These are phyloP conservation scores for slime mould (Dictyostelium discoideum) DNA, from an alignment of 78 protist genomes.

Conservation along the genomic window dicty_2.7 NC_007090.3:2460001-2460500, in stretches of 20 bases:
- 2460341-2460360: neutral
- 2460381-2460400: neutral
- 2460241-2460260: constrained; percentile 79
- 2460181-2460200: no score
- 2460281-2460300: constrained; percentile 83
- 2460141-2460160: no score
- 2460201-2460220: constrained; percentile 35
- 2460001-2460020: neutral
- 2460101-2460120: neutral
- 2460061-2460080: no score
- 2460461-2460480: neutral
- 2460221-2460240: constrained; percentile 67
- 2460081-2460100: neutral
- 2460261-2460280: constrained; percentile 72
- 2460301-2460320: constrained; percentile 31
- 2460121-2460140: no score
- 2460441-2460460: neutral
- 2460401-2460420: neutral
- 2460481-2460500: neutral
- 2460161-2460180: no score
- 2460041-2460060: no score
- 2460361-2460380: neutral
- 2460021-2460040: no score
- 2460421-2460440: neutral
- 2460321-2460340: neutral